A percentile compares a stretch with the other conserved stretches of the same genome.
Evolutionary conservation across 257 asterid genomes (phyloP).

Genomic region (Solanum tarapatanum): DNA sequence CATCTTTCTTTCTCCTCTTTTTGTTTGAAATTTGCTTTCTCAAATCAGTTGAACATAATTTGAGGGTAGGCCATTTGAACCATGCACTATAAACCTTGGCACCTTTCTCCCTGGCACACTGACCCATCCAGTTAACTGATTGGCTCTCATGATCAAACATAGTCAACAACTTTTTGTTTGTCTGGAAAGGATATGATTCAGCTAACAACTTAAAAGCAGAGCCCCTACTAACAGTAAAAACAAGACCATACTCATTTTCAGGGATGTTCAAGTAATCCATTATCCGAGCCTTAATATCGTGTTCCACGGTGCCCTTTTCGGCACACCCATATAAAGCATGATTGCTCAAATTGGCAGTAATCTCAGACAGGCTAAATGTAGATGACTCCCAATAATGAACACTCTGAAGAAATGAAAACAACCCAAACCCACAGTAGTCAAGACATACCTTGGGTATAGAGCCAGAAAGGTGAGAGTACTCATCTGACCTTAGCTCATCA

Average conservation of each 20-base stretch:
- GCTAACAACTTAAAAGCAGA: conserved; percentile 89
- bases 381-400: conserved; percentile 95
- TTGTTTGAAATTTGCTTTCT: conserved; percentile 81
- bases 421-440: conserved; percentile 94
- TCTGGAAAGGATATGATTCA: conserved; percentile 91
- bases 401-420: conserved; percentile 89
- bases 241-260: conserved; percentile 90
- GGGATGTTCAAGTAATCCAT: conserved; percentile 98
- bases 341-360: conserved; percentile 90
- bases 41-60: conserved; percentile 88
- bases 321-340: conserved; percentile 98
- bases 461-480: conserved; percentile 67
- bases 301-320: conserved; percentile 69
- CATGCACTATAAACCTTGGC: conserved; percentile 94
- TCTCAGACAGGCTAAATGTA: conserved; percentile 89
- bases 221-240: conserved; percentile 96
- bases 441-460: conserved; percentile 78
- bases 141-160: conserved; percentile 99
- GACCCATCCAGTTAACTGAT: conserved; percentile 96
- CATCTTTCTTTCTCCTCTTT: conserved; percentile 82
- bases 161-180: conserved; percentile 83
- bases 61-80: conserved; percentile 97
- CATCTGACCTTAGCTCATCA: conserved; percentile 81
- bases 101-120: conserved; percentile 89
- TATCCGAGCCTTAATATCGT: conserved; percentile 71